Evolutionary conservation across 495 filamentous ascomycete genomes (phyloP).

Genomic region (Stereocaulon alpinum): DNA sequence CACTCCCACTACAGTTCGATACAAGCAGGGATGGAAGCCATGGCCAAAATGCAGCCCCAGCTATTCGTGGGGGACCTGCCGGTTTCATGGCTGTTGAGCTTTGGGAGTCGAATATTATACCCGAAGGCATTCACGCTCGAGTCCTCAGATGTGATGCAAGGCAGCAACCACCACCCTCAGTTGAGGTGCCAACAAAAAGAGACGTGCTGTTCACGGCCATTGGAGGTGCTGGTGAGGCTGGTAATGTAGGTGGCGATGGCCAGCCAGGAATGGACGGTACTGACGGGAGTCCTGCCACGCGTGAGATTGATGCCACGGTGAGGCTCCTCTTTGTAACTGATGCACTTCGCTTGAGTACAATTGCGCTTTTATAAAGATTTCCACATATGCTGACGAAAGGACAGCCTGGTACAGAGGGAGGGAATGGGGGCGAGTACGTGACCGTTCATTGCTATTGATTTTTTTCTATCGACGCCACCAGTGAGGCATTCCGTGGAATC

Average conservation of each 20-base stretch:
- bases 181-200: constrained; percentile 8
- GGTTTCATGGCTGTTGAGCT: constrained; percentile 2
- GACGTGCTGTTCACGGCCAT: constrained; percentile 9
- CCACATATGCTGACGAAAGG: background rate
- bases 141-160: background rate
- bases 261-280: constrained; percentile 13
- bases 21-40: background rate
- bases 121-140: background rate
- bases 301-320: constrained; percentile 7
- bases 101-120: background rate
- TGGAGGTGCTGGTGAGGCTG: constrained; percentile 15
- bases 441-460: background rate
- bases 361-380: background rate
- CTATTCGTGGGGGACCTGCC: background rate
- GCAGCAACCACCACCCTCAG: background rate
- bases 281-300: background rate
- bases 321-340: background rate
- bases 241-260: constrained; percentile 10
- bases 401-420: constrained; percentile 7
- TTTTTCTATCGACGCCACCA: background rate
- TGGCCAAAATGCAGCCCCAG: background rate
- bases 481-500: background rate
- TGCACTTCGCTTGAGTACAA: too few relatives aligned
- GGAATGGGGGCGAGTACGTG: constrained; percentile 1
- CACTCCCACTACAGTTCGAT: background rate